phyloP scores from a whole-genome alignment of 2,329 filamentous ascomycete genomes.

The Davidsoniella australis region DNA sequence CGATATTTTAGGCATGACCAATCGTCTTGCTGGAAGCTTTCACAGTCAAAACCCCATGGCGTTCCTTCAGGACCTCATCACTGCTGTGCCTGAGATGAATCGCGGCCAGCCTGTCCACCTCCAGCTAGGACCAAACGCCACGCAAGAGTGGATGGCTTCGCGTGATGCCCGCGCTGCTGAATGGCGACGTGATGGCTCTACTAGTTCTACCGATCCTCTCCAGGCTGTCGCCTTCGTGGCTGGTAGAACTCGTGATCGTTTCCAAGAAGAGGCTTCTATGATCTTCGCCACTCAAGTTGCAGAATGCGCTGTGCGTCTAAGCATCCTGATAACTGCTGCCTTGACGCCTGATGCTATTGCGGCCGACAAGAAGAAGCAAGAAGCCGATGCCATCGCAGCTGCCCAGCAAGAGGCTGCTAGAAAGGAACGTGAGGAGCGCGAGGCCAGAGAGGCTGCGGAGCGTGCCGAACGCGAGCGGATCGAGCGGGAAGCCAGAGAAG shows the following conservation, averaged over 20 bases:
- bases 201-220: conserved; percentile 39
- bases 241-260: conserved; percentile 56
- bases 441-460: conserved; percentile 52
- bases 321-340: conserved; percentile 53
- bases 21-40: conserved; percentile 7
- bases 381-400: conserved; percentile 18
- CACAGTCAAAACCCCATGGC: conserved; percentile 33
- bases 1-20: conserved; percentile 23
- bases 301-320: conserved; percentile 46
- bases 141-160: conserved; percentile 33
- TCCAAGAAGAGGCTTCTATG: conserved; percentile 79
- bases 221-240: conserved; percentile 61
- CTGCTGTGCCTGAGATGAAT: conserved; percentile 30
- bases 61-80: conserved; percentile 38
- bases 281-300: conserved; percentile 47
- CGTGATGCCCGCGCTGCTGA: conserved; percentile 23
- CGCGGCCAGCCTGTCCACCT: conserved; percentile 39
- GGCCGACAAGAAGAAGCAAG: conserved; percentile 48
- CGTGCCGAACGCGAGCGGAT: conserved; percentile 43
- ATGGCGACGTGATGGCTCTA: conserved; percentile 28
- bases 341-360: conserved; percentile 76
- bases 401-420: conserved; percentile 31
- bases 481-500: conserved; percentile 48
- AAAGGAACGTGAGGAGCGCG: conserved; percentile 50
- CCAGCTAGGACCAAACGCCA: conserved; percentile 33